Evolutionary conservation across 2,329 filamentous ascomycete species (phyloP).

Genomic region (Colletotrichum tofieldiae): DNA sequence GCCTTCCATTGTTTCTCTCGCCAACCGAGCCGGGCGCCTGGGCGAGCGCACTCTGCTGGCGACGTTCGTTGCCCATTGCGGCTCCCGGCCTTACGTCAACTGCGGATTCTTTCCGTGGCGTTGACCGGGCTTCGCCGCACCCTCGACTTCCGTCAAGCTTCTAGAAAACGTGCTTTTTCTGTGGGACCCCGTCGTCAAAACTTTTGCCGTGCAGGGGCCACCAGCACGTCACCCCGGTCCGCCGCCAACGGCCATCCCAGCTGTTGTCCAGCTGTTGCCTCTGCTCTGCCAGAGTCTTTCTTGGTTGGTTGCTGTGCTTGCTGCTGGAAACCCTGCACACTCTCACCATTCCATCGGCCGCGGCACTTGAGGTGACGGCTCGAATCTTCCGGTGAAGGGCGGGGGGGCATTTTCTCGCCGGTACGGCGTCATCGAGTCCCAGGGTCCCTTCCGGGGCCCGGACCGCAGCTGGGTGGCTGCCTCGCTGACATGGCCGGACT

Average conservation of each 20-base stretch:
- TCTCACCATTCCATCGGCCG: neutral
- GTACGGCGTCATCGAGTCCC: neutral
- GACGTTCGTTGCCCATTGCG: constrained; percentile 2
- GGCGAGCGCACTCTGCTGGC: too few species aligned
- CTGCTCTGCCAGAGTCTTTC: neutral
- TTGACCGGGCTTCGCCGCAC: constrained; percentile 22
- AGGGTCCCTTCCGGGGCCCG: neutral
- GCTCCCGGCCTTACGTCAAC: constrained; percentile 21
- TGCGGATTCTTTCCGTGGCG: constrained; percentile 31
- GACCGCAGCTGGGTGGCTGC: neutral
- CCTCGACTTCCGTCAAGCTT: constrained; percentile 28
- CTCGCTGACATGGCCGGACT: constrained; percentile 17
- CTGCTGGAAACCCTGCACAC: neutral
- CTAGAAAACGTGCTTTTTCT: constrained; percentile 36
- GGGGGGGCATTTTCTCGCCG: neutral
- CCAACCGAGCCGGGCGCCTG: neutral
- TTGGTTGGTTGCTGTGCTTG: neutral
- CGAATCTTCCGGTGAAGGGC: neutral
- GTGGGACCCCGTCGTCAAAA: constrained; percentile 11
- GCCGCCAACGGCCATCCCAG: constrained; percentile 4
- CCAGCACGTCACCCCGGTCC: constrained; percentile 27
- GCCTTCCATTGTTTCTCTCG: neutral
- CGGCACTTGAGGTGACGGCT: neutral
- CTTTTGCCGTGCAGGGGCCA: constrained; percentile 22
- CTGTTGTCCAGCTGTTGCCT: neutral